Percentiles rank a stretch among this genome's conserved stretches.
Evolutionary conservation across 495 filamentous ascomycete genomes (phyloP).

Genomic region (Neurospora sp.): DNA sequence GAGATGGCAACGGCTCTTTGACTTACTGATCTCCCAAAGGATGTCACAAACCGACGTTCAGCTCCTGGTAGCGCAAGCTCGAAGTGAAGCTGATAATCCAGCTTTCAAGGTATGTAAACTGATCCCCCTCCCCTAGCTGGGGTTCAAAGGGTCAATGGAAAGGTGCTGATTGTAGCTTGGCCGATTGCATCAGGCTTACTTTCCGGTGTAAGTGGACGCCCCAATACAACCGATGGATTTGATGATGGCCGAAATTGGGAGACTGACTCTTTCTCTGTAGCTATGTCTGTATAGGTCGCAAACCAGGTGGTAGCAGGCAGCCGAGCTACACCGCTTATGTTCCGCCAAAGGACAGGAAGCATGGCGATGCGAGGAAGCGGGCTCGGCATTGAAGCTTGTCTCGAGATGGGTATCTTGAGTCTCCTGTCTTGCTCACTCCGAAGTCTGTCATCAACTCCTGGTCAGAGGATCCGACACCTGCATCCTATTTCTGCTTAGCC

Average conservation of each 20-base stretch:
- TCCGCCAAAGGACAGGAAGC: slow-evolving; percentile 13
- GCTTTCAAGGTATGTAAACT: slow-evolving; percentile 45
- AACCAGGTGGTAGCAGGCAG: slow-evolving; percentile 28
- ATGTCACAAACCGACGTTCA: slow-evolving; percentile 58
- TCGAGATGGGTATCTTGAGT: background rate
- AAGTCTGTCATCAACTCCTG: background rate
- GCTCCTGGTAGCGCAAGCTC: slow-evolving; percentile 54
- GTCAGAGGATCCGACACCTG: background rate
- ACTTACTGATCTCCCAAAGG: slow-evolving; percentile 8
- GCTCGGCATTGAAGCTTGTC: slow-evolving; percentile 8
- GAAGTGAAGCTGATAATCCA: slow-evolving; percentile 53
- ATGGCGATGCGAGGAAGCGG: slow-evolving; percentile 20
- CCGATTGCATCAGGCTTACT: slow-evolving; percentile 47
- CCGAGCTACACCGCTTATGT: slow-evolving; percentile 13
- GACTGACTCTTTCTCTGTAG: slow-evolving; percentile 21
- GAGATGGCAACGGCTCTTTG: background rate
- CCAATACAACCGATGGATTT: background rate
- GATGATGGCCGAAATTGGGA: slow-evolving; percentile 3
- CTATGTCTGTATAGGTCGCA: slow-evolving; percentile 46
- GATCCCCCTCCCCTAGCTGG: slow-evolving; percentile 7
- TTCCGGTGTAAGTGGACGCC: slow-evolving; percentile 53
- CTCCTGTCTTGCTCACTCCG: background rate
- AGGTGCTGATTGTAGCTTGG: background rate
- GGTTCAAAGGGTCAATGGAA: background rate
- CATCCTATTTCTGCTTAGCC: background rate